Conservation (phyloP, 106 monocot species). For the Hemerocallis citrina region DNA sequence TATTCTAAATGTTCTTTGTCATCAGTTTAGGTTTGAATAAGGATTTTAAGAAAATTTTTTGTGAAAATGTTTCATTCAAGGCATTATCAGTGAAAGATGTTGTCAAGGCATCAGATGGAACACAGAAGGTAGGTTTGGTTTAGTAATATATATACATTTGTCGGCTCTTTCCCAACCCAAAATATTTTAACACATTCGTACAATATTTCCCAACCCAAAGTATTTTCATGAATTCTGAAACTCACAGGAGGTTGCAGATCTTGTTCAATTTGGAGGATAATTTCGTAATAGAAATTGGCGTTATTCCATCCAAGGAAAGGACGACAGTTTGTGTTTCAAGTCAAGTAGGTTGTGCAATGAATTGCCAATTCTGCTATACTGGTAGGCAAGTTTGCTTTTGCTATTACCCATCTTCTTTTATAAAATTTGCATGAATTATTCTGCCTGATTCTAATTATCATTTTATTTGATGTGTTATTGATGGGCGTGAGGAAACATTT, state of each 20-base stretch:
- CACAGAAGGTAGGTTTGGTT: no score
- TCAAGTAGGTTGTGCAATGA: constrained; percentile 99
- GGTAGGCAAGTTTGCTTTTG: constrained; percentile 45
- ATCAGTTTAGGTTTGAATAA: no score
- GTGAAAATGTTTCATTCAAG: no score
- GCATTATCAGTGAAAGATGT: no score
- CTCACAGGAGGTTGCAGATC: constrained; percentile 74
- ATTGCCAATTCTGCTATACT: constrained; percentile 97
- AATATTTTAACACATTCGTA: no score
- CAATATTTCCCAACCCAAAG: no score
- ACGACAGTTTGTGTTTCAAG: constrained; percentile 97
- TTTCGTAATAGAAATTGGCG: constrained; percentile 82
- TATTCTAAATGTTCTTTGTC: no score
- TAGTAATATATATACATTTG: no score
- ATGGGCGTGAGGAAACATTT: constrained; percentile 92
- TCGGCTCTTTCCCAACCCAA: no score
- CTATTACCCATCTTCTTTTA: not conserved
- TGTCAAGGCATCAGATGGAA: no score
- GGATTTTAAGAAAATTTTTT: no score
- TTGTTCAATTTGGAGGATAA: constrained; percentile 86
- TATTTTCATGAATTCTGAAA: constrained; percentile 30
- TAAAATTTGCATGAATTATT: no score
- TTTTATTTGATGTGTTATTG: constrained; percentile 28
- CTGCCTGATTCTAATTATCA: constrained; percentile 1
- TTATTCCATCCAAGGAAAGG: constrained; percentile 74